phyloP scores from a whole-genome alignment of 805 yeast species.

The Lipomyces japonicus region DNA sequence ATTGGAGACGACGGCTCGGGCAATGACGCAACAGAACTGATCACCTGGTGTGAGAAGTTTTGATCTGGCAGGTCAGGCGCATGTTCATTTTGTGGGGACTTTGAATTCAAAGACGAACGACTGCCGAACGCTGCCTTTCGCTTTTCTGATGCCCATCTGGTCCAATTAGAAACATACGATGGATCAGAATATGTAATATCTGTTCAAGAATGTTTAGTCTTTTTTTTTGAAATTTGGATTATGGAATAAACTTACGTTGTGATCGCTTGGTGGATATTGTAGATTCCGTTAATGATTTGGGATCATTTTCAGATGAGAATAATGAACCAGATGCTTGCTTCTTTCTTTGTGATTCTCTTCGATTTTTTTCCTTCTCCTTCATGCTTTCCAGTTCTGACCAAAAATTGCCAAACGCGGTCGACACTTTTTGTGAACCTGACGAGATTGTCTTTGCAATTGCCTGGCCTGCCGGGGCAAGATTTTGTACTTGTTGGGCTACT shows the following conservation, averaged over 20 bases:
- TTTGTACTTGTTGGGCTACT: conserved; percentile 28
- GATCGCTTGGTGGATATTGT: conserved; percentile 5
- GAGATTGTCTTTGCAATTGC: conserved; percentile 32
- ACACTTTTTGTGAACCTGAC: conserved; percentile 30
- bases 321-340: conserved; percentile 5
- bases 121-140: too few relatives aligned
- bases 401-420: conserved; percentile 33
- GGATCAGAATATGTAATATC: conserved; percentile 14
- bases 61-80: too few relatives aligned
- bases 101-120: too few relatives aligned
- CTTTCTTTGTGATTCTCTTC: conserved; percentile 8
- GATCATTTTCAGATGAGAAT: conserved; percentile 4
- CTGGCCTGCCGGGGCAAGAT: conserved; percentile 31
- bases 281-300: conserved; percentile 1
- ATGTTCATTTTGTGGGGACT: too few relatives aligned
- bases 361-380: conserved; percentile 22
- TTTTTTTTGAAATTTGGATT: not conserved
- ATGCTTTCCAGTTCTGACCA: conserved; percentile 31
- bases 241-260: conserved; percentile 6
- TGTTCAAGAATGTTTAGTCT: not conserved
- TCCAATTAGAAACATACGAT: conserved; percentile 16
- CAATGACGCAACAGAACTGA: not conserved
- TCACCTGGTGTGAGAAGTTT: too few relatives aligned
- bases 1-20: not conserved
- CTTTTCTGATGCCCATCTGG: conserved; percentile 26